Evolutionary conservation across 805 yeast species (phyloP), one percentile per base, ranked within the genome.

Genomic region (Sungouiozyma ichnusensis): DNA sequence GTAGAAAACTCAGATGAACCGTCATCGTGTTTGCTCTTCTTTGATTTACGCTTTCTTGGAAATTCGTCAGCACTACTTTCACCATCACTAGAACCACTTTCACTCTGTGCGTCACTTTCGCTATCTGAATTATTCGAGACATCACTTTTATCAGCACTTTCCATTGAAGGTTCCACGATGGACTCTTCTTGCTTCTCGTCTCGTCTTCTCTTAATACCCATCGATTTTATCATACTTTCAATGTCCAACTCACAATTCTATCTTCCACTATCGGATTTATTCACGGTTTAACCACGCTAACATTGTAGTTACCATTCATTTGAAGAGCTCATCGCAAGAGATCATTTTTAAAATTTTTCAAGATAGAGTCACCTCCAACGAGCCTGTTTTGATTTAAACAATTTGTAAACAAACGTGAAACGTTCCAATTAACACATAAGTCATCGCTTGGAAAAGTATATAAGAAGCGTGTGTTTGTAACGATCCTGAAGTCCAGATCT

Each of bases 1-100:
- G 65, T 71, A 16, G 95, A 85, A 56, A 92, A 90, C 2, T 77
- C 71, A 36, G 70, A 79, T 1, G 85, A 72, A n/a, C 87, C 90
- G 60, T 81, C 86, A 46, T 74, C 81, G 36, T 65, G 64, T 40
- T 72, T 74, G 54, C 73, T 73, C 53, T 69, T 72, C 62, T 74
- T 76, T 47, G 79, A 74, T 54, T 73, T 71, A 51, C 69, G 67
- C 38, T 77, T 72, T 43, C 66, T 63, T 35, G 69, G 77, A 50
- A 66, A 54, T 33, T 65, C 64, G 34, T 62, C 67, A 39, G 59
- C 71, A 20, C 52, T 64, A 24, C 53, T 64, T 14, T 55, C 66
- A 17, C 40, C 47, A 5, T 20, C 41, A 15, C 44, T 53, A 13
- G 52, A 55, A 18, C 48, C 57, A 5, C 51, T 57, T 4, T 48